Conservation (phyloP, 148 eudicot genomes). For the Fagopyrum homotropicum region DNA sequence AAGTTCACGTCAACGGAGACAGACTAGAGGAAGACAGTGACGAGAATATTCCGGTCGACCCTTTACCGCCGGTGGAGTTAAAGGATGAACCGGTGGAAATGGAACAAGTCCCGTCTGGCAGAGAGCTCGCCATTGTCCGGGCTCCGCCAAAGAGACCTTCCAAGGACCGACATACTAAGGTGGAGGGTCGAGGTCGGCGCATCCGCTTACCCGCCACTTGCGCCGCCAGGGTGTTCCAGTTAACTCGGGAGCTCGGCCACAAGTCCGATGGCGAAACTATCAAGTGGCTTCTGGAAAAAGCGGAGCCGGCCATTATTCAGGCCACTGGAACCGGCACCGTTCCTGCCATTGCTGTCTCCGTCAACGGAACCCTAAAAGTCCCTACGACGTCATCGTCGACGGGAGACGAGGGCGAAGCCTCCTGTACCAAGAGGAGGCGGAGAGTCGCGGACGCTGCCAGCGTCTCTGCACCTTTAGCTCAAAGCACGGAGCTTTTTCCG, state of each 20-base stretch:
- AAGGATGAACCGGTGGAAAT: slow-evolving; percentile 52
- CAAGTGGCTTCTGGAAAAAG: slow-evolving; percentile 71
- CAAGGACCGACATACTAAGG: slow-evolving; percentile 90
- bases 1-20: slow-evolving; percentile 15
- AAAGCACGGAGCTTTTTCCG: slow-evolving; percentile 42
- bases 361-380: slow-evolving; percentile 70
- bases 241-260: slow-evolving; percentile 75
- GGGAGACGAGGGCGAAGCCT: neutral
- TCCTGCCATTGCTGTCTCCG: slow-evolving; percentile 93
- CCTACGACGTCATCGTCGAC: slow-evolving; percentile 39
- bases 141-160: slow-evolving; percentile 38
- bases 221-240: slow-evolving; percentile 82
- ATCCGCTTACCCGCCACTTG: slow-evolving; percentile 87
- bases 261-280: slow-evolving; percentile 83
- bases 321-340: slow-evolving; percentile 91
- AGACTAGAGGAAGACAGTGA: neutral
- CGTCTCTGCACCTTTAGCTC: neutral
- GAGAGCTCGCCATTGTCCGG: neutral
- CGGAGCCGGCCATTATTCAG: slow-evolving; percentile 77
- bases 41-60: slow-evolving; percentile 23
- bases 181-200: slow-evolving; percentile 82
- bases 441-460: neutral
- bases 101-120: slow-evolving; percentile 11
- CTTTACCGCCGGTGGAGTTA: slow-evolving; percentile 22
- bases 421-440: neutral